Base-by-base conservation (phyloP, 306 rosid genomes). In the Medicago ruthenica region DNA sequence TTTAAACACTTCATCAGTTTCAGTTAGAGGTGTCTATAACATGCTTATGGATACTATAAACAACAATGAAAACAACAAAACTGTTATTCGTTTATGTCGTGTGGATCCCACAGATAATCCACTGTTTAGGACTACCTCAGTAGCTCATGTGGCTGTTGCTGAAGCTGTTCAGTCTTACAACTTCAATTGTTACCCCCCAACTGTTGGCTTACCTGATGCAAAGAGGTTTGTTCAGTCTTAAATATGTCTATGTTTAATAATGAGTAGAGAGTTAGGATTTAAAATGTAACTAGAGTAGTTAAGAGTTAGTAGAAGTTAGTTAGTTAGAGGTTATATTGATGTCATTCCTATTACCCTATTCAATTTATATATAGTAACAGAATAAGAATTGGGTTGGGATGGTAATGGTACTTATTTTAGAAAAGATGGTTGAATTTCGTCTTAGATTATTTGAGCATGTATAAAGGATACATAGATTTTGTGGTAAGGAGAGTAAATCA, bases 151-250 rank as follows among this genome's bases (percentile, higher is more conserved):
- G 12, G 88, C 92, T 57, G 21, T 85, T n/a, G 64, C 73, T 15
- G 42, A 15, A 16, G 60, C 90, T n/a, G 78, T 81, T 59, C 73
- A 72, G 0, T 86, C 96, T 41, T 84, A 22, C 22, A 10, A 76
- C 4, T 88, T 81, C 88, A 90, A 90, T 83, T 75, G 53, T 40
- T 90, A 88, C 45, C 60, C 92, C 85, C 84, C 88, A 57, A 74
- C 87, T 7, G 82, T 36, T 7, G 91, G 89, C 59, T 47, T 87
- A 62, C 85, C 54, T 44, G 44, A 81, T 7, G 85, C 86, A 1
- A 87, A 81, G 76, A 86, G 92, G 96, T 89, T 21, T 7, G 15
- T 8, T 40, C 44, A 40, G 0, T 40, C 44, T 40, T 37, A 37
- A 4, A 37, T 37, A 37, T 37, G 40, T 24, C 27, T 24, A 24